These are phyloP conservation scores for Beauveria australis DNA, from an alignment of 2,329 filamentous ascomycete genomes.

Conservation along the genomic window DNA sequence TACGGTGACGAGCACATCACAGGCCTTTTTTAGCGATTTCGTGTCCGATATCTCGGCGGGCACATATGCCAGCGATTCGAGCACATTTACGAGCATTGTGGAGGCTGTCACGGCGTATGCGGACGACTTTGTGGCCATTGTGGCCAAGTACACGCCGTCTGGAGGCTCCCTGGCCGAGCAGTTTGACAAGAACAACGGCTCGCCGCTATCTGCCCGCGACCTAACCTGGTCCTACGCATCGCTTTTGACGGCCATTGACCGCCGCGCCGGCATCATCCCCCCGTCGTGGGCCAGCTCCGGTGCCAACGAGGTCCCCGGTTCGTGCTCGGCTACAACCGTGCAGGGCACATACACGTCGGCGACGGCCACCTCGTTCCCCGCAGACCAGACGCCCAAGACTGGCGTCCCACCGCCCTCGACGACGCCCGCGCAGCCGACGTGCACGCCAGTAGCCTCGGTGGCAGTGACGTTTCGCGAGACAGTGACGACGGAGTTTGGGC, in stretches of 20 bases:
- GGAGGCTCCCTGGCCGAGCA: conserved; percentile 63
- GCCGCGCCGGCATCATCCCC: conserved; percentile 47
- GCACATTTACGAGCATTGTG: conserved; percentile 46
- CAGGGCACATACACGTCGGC: conserved; percentile 43
- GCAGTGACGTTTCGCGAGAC: conserved; percentile 55
- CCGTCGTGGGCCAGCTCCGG: conserved; percentile 45
- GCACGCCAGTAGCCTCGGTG: conserved; percentile 35
- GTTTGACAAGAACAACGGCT: conserved; percentile 45
- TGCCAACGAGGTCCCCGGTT: conserved; percentile 38
- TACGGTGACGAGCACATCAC: conserved; percentile 54
- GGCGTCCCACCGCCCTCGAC: conserved; percentile 17
- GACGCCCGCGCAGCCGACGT: conserved; percentile 19
- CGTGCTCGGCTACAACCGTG: conserved; percentile 39
- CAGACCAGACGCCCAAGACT: conserved; percentile 37
- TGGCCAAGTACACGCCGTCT: conserved; percentile 51
- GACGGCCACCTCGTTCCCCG: conserved; percentile 39
- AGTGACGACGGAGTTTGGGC: conserved; percentile 49
- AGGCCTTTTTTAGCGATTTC: conserved; percentile 64
- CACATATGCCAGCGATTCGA: conserved; percentile 45
- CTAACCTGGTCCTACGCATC: conserved; percentile 69
- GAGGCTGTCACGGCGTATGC: conserved; percentile 50
- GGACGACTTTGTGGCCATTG: conserved; percentile 52
- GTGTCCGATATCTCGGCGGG: conserved; percentile 49
- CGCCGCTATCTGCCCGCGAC: conserved; percentile 54
- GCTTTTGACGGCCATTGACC: conserved; percentile 54